Evolutionary conservation across 2,329 filamentous ascomycete genomes (phyloP).

Genomic region (Aspergillus sergii): DNA sequence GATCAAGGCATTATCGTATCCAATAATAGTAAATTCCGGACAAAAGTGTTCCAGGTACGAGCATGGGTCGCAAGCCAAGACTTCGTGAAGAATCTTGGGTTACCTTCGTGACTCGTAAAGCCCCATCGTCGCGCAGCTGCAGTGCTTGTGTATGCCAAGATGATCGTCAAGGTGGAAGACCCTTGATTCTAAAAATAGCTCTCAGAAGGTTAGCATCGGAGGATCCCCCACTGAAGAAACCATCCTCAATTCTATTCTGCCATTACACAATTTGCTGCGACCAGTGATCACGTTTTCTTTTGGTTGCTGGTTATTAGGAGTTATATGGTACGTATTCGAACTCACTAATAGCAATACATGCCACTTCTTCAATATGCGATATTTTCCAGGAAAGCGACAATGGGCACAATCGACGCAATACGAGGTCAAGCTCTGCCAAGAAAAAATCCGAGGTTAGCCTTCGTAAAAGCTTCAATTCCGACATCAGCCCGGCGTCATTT

Average conservation of each 20-base stretch:
- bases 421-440: neutral
- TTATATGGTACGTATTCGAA: neutral
- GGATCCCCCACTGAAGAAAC: neutral
- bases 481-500: neutral
- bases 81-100: neutral
- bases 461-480: neutral
- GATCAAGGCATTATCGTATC: neutral
- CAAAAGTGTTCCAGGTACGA: neutral
- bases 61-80: neutral
- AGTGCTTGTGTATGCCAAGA: neutral
- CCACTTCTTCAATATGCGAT: neutral
- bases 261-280: neutral
- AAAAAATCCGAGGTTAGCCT: neutral
- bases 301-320: neutral
- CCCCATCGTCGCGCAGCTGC: neutral
- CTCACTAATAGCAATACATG: neutral
- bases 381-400: neutral
- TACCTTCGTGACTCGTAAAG: neutral
- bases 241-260: neutral
- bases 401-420: neutral
- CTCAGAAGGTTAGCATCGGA: neutral
- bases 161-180: neutral
- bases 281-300: neutral
- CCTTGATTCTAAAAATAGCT: neutral
- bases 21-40: neutral